These are phyloP conservation scores for Aphanocladium album DNA, from an alignment of 2,329 filamentous ascomycete species.

Conservation along the genomic window DNA sequence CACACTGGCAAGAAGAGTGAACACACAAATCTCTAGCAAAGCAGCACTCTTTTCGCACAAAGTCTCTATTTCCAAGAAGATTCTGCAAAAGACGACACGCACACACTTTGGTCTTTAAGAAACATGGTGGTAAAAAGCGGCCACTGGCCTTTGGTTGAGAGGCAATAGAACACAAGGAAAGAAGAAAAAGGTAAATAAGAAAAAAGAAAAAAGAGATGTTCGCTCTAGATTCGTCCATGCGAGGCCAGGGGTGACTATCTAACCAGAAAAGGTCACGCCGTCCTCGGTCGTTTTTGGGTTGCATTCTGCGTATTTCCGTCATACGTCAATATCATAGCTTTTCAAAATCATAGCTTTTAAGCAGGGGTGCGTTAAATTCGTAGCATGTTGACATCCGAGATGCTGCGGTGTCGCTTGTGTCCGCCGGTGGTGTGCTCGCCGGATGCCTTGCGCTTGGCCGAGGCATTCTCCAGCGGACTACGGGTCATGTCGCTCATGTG, in stretches of 20 bases:
- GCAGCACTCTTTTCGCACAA: too few relatives aligned
- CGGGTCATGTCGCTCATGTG: constrained; percentile 38
- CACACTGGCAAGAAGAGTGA: too few relatives aligned
- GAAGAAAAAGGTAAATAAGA: not conserved
- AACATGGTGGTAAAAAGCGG: not conserved
- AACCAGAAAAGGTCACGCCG: constrained; percentile 32
- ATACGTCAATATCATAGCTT: not conserved
- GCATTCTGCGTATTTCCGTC: constrained; percentile 12
- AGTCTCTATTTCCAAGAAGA: too few relatives aligned
- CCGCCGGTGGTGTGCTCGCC: constrained; percentile 31
- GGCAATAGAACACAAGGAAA: not conserved
- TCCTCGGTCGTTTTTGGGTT: constrained; percentile 39
- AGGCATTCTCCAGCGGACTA: constrained; percentile 44
- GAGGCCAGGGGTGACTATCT: constrained; percentile 39
- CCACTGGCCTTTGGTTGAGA: not conserved
- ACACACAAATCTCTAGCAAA: too few relatives aligned
- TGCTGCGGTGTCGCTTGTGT: constrained; percentile 56
- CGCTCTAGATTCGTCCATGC: constrained; percentile 9
- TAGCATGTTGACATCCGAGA: constrained; percentile 50
- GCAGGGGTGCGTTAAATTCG: constrained; percentile 32
- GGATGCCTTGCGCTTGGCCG: constrained; percentile 53
- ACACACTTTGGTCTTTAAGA: not conserved
- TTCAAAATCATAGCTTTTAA: too few relatives aligned
- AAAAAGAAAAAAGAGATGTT: constrained; percentile 8
- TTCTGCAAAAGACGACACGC: not conserved